Evolutionary conservation across 371 early-diverging fungal genomes (phyloP).

Genomic region (Fennellomyces sp.): DNA sequence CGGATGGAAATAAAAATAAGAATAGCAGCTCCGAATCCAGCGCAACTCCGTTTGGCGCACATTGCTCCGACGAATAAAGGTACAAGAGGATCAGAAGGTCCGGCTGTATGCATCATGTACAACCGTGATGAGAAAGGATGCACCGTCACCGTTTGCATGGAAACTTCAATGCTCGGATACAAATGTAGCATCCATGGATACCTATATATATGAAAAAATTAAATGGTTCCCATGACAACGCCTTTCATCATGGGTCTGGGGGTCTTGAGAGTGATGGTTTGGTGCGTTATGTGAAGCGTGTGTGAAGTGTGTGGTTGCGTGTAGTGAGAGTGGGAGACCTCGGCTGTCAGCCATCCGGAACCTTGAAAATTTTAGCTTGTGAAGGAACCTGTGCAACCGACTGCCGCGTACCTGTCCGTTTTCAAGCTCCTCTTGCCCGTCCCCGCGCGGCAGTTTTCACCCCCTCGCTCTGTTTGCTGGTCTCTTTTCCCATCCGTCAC

Average conservation of each 20-base stretch:
- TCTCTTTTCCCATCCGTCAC: conserved; percentile 7
- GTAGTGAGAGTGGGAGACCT: neutral
- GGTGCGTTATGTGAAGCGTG: no score
- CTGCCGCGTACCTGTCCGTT: neutral
- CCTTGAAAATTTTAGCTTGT: conserved; percentile 1
- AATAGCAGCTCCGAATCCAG: neutral
- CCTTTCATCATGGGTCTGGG: no score
- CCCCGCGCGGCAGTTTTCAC: neutral
- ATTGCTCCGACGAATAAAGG: neutral
- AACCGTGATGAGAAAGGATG: neutral
- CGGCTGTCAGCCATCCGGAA: neutral
- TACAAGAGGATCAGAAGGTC: conserved; percentile 4
- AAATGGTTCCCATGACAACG: neutral
- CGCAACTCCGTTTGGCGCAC: neutral
- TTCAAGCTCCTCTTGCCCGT: conserved; percentile 6
- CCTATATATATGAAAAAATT: no score
- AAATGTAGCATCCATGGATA: no score
- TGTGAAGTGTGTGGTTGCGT: neutral
- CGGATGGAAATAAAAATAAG: neutral
- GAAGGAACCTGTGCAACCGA: neutral
- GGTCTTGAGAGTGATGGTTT: no score
- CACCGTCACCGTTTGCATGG: no score
- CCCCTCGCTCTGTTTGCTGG: neutral
- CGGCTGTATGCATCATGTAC: conserved; percentile 4
- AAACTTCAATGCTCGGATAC: no score